Evolutionary conservation across 1,139 yeast species (phyloP).

Genomic region (Blastobotrys petasosporus): DNA sequence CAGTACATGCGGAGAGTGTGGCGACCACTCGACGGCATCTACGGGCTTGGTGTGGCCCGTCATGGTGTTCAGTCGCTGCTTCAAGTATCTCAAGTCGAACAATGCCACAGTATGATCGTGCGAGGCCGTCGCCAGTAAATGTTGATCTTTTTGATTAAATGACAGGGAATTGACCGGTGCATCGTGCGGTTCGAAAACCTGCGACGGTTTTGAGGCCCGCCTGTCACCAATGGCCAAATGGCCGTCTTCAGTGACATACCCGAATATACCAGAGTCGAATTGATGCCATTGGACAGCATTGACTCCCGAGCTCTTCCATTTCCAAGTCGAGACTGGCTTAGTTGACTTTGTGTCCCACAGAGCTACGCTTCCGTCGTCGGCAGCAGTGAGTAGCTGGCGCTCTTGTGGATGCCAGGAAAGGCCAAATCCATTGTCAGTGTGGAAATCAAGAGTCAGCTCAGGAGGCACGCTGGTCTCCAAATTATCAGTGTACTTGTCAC

Average conservation of each 20-base stretch:
- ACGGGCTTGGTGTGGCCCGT: conserved; percentile 54
- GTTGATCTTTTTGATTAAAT: conserved; percentile 52
- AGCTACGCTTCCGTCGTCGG: conserved; percentile 61
- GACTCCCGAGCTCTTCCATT: conserved; percentile 9
- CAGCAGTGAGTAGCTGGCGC: conserved; percentile 51
- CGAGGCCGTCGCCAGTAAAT: conserved; percentile 65
- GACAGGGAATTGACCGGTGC: conserved; percentile 59
- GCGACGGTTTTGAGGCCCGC: conserved; percentile 32
- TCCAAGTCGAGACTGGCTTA: conserved; percentile 7
- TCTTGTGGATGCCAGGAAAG: conserved; percentile 54
- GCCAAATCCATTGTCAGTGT: conserved; percentile 62
- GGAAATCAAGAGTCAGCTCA: conserved; percentile 31
- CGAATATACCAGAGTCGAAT: conserved; percentile 46
- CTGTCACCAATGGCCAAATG: conserved; percentile 63
- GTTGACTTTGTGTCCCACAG: conserved; percentile 49
- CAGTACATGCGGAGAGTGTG: conserved; percentile 49
- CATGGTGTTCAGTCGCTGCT: conserved; percentile 28
- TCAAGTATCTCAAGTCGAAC: conserved; percentile 60
- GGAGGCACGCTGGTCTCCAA: conserved; percentile 23
- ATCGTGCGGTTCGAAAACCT: conserved; percentile 31
- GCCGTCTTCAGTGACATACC: conserved; percentile 70
- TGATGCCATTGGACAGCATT: conserved; percentile 14
- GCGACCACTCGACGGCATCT: conserved; percentile 75
- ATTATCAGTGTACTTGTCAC: conserved; percentile 30
- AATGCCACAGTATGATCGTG: conserved; percentile 51